Conservation (phyloP, 2,329 filamentous ascomycete species). For the Colletotrichum aenigma region DNA sequence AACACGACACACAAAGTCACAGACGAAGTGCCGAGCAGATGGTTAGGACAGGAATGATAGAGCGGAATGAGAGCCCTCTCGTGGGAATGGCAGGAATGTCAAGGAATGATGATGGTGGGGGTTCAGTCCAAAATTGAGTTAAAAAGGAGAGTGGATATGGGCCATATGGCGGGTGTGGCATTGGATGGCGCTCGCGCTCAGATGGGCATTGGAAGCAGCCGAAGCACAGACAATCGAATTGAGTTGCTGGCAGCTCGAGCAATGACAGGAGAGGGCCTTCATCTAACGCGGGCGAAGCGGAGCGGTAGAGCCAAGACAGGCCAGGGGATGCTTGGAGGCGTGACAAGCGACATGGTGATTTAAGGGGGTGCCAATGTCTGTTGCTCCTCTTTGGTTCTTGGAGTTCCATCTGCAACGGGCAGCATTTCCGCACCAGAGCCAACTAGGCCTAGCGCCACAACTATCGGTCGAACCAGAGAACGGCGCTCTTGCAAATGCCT, state of each 20-base stretch:
- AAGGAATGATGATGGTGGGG: constrained; percentile 6
- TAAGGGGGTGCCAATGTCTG: constrained; percentile 21
- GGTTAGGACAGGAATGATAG: background rate
- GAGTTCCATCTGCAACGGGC: constrained; percentile 17
- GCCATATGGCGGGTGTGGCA: background rate
- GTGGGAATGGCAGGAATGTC: background rate
- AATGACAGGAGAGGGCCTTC: constrained; percentile 15
- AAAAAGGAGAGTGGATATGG: background rate
- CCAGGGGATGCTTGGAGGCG: constrained; percentile 8
- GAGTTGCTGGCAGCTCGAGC: constrained; percentile 1
- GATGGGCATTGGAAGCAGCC: background rate
- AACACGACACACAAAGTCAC: background rate
- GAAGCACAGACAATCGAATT: background rate
- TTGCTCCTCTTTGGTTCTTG: constrained; percentile 12
- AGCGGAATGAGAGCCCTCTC: background rate
- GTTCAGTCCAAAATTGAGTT: background rate
- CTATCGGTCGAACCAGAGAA: constrained; percentile 19
- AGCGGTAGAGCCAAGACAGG: constrained; percentile 5
- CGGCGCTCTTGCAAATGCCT: background rate
- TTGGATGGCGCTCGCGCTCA: background rate
- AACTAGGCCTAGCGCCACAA: constrained; percentile 7
- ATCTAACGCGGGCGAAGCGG: constrained; percentile 3
- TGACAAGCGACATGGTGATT: constrained; percentile 17
- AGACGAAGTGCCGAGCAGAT: background rate
- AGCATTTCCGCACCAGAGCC: constrained; percentile 19